These are phyloP conservation scores for Alternaria angustiovoidea DNA, from an alignment of 2,329 filamentous ascomycete genomes.

Conservation along the genomic window DNA sequence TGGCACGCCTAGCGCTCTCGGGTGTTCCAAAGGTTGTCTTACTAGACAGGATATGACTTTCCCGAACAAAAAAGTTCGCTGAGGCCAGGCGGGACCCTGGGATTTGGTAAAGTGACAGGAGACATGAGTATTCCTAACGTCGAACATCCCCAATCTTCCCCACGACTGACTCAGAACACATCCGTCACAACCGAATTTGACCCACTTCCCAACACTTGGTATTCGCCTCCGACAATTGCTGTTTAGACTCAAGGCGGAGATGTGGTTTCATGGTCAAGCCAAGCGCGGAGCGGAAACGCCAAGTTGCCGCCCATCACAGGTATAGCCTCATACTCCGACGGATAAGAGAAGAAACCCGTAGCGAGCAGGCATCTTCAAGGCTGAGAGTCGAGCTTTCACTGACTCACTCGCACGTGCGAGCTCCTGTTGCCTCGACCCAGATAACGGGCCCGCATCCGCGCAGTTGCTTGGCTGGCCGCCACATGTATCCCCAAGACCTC, in stretches of 20 bases:
- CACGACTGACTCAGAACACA: background rate
- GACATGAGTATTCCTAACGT: background rate
- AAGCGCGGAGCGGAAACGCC: constrained; percentile 12
- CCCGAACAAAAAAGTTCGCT: background rate
- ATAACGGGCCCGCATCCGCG: background rate
- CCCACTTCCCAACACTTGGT: background rate
- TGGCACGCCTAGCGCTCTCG: background rate
- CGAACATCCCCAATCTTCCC: background rate
- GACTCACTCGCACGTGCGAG: background rate
- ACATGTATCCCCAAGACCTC: background rate
- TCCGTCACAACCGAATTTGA: background rate
- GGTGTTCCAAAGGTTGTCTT: background rate
- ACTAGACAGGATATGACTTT: background rate
- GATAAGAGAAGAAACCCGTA: background rate
- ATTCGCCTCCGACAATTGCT: background rate
- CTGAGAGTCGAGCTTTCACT: background rate
- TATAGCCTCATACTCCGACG: background rate
- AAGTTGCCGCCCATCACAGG: background rate
- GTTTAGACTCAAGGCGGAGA: background rate
- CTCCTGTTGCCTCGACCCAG: no score
- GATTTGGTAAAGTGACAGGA: background rate
- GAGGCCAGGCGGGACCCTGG: background rate
- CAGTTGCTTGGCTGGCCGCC: background rate
- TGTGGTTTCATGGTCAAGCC: constrained; percentile 2
- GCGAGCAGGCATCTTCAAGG: background rate